These are phyloP conservation scores for Diutina mesorugosa DNA, from an alignment of 1,139 yeast species.

Conservation along the genomic window DNA sequence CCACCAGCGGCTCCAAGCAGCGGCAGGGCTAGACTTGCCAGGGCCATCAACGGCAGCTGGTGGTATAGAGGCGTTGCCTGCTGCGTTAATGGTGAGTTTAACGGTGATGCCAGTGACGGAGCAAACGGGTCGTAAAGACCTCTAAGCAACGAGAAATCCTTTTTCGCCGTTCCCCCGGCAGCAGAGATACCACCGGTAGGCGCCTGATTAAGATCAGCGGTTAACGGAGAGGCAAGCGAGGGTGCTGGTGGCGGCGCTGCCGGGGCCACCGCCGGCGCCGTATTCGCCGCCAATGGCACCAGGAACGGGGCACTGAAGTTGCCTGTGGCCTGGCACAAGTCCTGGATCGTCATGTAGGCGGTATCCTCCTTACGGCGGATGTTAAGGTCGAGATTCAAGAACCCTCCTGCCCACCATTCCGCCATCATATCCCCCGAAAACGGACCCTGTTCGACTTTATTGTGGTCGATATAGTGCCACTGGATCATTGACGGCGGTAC, in stretches of 20 bases:
- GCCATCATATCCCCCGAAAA: conserved; percentile 69
- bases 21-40: neutral
- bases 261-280: neutral
- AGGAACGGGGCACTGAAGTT: conserved; percentile 49
- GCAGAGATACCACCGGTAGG: neutral
- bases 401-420: conserved; percentile 57
- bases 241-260: neutral
- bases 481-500: conserved; percentile 29
- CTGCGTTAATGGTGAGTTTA: neutral
- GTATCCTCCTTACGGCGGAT: conserved; percentile 43
- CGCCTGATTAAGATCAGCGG: neutral
- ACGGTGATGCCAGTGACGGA: neutral
- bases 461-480: conserved; percentile 67
- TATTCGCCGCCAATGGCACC: conserved; percentile 19
- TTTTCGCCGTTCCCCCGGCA: neutral
- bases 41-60: neutral
- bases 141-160: neutral
- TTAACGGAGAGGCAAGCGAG: neutral
- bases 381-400: conserved; percentile 41
- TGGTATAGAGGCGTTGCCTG: neutral
- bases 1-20: neutral
- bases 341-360: conserved; percentile 26
- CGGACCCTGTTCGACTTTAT: conserved; percentile 70
- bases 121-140: conserved; percentile 1
- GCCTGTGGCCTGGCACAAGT: conserved; percentile 32